Evolutionary conservation across 345 rosid genomes (phyloP).

Genomic region (Syzygium jambos): DNA sequence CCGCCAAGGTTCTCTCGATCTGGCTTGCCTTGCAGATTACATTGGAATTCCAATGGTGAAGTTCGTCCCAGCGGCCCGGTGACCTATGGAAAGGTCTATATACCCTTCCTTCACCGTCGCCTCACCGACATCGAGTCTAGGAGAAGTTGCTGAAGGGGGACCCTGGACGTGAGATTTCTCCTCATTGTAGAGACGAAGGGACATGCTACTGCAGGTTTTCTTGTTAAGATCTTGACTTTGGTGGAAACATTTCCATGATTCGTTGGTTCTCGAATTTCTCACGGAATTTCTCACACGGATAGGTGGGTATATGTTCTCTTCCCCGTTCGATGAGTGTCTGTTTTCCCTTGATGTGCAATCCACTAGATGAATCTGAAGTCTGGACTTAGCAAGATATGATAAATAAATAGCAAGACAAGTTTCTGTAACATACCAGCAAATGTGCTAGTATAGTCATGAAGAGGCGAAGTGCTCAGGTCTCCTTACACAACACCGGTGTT

Average conservation of each 20-base stretch:
- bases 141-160: background rate
- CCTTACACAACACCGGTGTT: conserved; percentile 90
- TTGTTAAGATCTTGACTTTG: background rate
- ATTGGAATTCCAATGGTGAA: background rate
- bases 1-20: background rate
- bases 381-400: background rate
- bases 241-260: background rate
- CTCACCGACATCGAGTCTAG: background rate
- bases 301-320: background rate
- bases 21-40: background rate
- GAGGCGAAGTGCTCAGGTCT: conserved; percentile 83
- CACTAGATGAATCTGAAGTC: background rate
- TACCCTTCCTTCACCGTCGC: background rate
- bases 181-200: background rate
- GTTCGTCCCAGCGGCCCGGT: rapidly evolving
- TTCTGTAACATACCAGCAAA: too few relatives aligned
- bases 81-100: background rate
- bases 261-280: background rate
- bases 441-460: conserved; percentile 12
- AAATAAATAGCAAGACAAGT: too few relatives aligned
- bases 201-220: background rate
- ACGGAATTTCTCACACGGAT: rapidly evolving
- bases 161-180: background rate
- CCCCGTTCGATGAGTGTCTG: background rate
- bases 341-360: too few relatives aligned